These are phyloP conservation scores for Aspergillus hortae DNA, from an alignment of 2,329 filamentous ascomycete genomes.

Conservation along the genomic window DNA sequence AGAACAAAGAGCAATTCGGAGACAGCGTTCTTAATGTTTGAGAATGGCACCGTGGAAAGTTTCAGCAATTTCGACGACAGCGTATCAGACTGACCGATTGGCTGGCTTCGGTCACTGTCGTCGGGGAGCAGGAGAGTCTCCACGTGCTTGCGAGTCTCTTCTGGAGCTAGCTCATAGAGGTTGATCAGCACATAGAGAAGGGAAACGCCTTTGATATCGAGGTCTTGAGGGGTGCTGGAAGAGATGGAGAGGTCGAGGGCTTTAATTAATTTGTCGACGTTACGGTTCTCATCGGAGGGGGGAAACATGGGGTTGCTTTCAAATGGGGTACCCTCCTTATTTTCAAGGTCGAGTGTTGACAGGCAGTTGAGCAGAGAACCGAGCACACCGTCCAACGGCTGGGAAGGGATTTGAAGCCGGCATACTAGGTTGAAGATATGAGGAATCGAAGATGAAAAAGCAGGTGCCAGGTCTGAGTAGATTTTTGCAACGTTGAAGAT, in stretches of 20 bases:
- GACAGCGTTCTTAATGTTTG: conserved; percentile 70
- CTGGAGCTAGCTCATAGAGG: conserved; percentile 67
- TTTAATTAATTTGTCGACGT: conserved; percentile 63
- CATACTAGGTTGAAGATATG: conserved; percentile 67
- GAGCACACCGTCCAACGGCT: conserved; percentile 70
- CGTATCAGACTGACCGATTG: conserved; percentile 71
- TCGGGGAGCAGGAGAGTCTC: conserved; percentile 69
- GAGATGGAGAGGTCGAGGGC: conserved; percentile 66
- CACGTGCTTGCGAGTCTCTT: conserved; percentile 60
- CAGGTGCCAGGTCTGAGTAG: conserved; percentile 57
- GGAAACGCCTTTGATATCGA: conserved; percentile 69
- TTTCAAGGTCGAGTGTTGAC: conserved; percentile 69
- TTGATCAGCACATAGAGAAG: conserved; percentile 70
- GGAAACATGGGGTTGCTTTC: conserved; percentile 63
- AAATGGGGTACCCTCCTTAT: conserved; percentile 46
- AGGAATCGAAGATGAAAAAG: conserved; percentile 66
- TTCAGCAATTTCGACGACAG: conserved; percentile 73
- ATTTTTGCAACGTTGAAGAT: conserved; percentile 84
- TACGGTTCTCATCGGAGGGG: conserved; percentile 53
- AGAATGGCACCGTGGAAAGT: conserved; percentile 71
- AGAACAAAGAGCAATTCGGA: conserved; percentile 81
- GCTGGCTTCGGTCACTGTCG: conserved; percentile 68
- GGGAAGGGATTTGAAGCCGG: conserved; percentile 56
- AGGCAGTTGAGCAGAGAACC: conserved; percentile 74
- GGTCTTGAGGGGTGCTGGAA: conserved; percentile 62